A percentile compares a stretch with the other conserved stretches of the same genome.
phyloP scores from a whole-genome alignment of 305 asterid genomes.

The Fraxinus baroniana region DNA sequence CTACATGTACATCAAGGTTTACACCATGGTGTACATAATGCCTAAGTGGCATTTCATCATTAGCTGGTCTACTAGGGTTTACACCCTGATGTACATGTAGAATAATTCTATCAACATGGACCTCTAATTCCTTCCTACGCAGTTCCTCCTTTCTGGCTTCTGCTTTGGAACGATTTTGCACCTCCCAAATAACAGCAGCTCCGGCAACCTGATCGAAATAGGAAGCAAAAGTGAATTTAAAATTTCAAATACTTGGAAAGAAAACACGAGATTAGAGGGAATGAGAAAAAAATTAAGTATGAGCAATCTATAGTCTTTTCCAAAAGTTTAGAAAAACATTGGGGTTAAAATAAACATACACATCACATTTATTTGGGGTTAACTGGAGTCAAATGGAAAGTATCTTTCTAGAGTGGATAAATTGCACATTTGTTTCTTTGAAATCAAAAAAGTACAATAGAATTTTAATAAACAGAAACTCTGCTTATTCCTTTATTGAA shows the following conservation, averaged over 20 bases:
- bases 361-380: not conserved
- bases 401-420: not conserved
- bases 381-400: not conserved
- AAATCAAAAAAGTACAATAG: not conserved
- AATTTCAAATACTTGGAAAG: not conserved
- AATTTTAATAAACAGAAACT: not conserved
- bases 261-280: not conserved
- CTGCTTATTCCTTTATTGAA: not conserved
- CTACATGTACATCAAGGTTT: no score
- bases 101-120: slow-evolving; percentile 13
- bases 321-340: not conserved
- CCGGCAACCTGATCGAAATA: slow-evolving; percentile 60
- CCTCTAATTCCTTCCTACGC: slow-evolving; percentile 65
- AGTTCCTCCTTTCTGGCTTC: slow-evolving; percentile 82
- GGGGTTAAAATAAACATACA: not conserved
- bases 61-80: no score
- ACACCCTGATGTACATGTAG: no score
- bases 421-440: not conserved
- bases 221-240: not conserved
- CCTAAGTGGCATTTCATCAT: no score
- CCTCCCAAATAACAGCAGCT: slow-evolving; percentile 62
- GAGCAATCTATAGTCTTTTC: not conserved
- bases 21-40: no score
- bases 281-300: not conserved
- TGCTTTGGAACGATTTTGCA: slow-evolving; percentile 70